Percentiles rank a stretch among this genome's conserved stretches.
phyloP scores from a whole-genome alignment of 306 rosid genomes.

The Acacia crassicarpa region DNA sequence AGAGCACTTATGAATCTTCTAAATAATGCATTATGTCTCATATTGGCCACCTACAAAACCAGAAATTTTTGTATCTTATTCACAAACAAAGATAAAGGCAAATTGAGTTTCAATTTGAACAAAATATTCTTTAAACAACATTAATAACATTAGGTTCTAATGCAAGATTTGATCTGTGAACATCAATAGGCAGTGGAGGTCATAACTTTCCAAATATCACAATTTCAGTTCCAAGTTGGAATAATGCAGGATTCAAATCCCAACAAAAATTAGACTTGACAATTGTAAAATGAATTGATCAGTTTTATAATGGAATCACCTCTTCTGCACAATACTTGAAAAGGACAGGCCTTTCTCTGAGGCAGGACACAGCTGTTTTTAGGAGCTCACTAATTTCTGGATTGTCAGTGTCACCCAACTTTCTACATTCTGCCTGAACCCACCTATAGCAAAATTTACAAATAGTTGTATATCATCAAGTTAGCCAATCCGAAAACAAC shows the following conservation, averaged over 20 bases:
- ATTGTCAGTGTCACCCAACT: constrained; percentile 87
- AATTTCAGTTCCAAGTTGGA: constrained; percentile 21
- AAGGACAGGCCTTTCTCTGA: constrained; percentile 90
- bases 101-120: constrained; percentile 30
- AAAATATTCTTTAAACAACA: constrained; percentile 24
- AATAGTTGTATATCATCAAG: constrained; percentile 29
- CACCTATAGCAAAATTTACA: constrained; percentile 59
- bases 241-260: constrained; percentile 18
- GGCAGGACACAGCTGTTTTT: constrained; percentile 87
- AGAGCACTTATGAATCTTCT: constrained; percentile 97
- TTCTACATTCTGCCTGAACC: constrained; percentile 97
- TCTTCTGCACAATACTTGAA: constrained; percentile 99
- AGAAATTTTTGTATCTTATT: constrained; percentile 9
- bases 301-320: constrained; percentile 49
- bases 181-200: constrained; percentile 30
- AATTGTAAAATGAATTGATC: constrained; percentile 17
- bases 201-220: constrained; percentile 14
- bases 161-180: constrained; percentile 10
- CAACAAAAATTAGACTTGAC: constrained; percentile 7
- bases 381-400: constrained; percentile 89
- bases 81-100: constrained; percentile 17
- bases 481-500: constrained; percentile 22
- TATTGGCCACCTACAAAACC: constrained; percentile 80
- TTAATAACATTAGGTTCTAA: constrained; percentile 10
- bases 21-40: constrained; percentile 95